Base-by-base conservation (phyloP, 441 rosid genomes). In the Gossypium trilobum region DNA sequence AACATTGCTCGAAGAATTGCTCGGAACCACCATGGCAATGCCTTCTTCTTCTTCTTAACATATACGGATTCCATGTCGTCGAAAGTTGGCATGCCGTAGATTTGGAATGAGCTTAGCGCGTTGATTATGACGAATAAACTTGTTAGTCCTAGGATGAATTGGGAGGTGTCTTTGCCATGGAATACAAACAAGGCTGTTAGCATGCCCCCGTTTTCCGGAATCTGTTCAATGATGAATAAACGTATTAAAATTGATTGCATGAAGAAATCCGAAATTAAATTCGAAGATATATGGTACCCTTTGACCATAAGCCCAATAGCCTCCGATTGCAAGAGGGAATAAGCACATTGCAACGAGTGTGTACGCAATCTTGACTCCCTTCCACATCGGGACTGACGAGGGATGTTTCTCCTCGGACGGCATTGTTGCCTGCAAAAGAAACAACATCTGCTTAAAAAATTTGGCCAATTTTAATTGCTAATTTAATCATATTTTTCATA, bases 241-340 rank as follows among this genome's bases (percentile, higher is more conserved):
- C 31, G 23, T 56, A 22, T 22, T 22, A 56, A 56, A 5, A 6
- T 2, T 52, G 57, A 52, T 52, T 14, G 55, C 55, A 50, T 14
- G 14, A 14, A 50, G 5, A 1, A 14, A 50, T 5, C 55, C 1
- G 19, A 17, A 2, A 16, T 55, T 55, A 19, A 2, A 55, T 55
- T 2, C 5, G 29, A 20, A 46, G 17, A n/a, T 20, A 0, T 56
- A 10, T 20, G 11, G 16, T 84, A 93, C 97, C 90, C 22, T 19
- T 59, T 84, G 79, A 2, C 97, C 98, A 25, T 88, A 87, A 4
- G 98, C 94, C 97, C 98, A 91, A 51, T 86, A 93, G 68, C 94
- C 92, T 13, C 83, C 91, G 63, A 90, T 82, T 10, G 93, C 84
- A 3, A 93, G 81, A 9, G 95, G 95, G 82, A 82, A 91, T 27